Evolutionary conservation across 2,329 filamentous ascomycete genomes (phyloP), one percentile per base, ranked within the genome.

Genomic region (Fusarium decemcellulare): DNA sequence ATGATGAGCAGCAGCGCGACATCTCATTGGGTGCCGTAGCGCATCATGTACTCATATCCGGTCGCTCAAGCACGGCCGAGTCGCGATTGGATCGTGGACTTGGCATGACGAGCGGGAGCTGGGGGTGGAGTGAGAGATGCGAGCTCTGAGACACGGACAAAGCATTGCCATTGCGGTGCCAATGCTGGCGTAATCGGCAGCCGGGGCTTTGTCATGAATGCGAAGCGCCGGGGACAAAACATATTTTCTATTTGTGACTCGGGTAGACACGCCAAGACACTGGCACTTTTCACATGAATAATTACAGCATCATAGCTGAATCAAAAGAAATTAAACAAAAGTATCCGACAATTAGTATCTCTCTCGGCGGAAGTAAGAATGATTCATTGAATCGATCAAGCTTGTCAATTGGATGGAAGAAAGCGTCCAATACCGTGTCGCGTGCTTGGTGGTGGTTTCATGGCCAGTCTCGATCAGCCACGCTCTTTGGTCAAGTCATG

Each of bases 391-490:
- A 23, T 23, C 5, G 23, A 23, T 23, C 23, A 23, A 23, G 23
- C 32, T 48, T n/a, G 29, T 30, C 12, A 50, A 14, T n/a, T 50
- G 9, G 16, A 15, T 51, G 36, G 32, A 40, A 55, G n/a, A 15
- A 44, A 37, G 56, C 11, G 27, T n/a, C 44, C 61, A 69, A 61
- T 67, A 47, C 40, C 52, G 18, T 74, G 69, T 74, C 67, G 71
- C 51, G 67, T 71, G 64, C 51, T 52, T 53, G 32, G 18, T 59
- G 39, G 36, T 34, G 14, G 30, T 37, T 53, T 61, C 46, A 64
- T 58, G 60, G 50, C 61, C 60, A 69, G 63, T 74, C 69, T 61
- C 67, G 53, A 63, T 58, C 53, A 58, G 63, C 65, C 67, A 69
- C 65, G 60, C 59, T 58, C 46, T 40, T 48, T 70, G 72, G 66